A percentile compares a stretch with the other conserved stretches of the same genome.
Evolutionary conservation across 495 filamentous ascomycete genomes (phyloP).

Genomic region (Cercophora newfieldiana): DNA sequence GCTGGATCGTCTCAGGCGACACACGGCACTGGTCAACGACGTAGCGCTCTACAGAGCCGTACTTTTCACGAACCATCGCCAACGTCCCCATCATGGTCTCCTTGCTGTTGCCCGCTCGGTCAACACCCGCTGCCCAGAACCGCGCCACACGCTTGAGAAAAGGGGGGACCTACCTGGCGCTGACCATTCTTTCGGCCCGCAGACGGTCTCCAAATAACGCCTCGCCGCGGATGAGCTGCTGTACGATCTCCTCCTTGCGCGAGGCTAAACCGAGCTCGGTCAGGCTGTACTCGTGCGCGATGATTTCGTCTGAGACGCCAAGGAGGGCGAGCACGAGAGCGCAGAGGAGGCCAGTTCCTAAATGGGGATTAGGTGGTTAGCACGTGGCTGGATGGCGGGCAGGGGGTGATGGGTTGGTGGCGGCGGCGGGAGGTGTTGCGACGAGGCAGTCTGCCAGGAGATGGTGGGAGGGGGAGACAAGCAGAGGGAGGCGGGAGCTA

Average conservation of each 20-base stretch:
- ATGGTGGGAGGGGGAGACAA: background rate
- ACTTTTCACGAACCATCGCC: slow-evolving; percentile 49
- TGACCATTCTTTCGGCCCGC: slow-evolving; percentile 53
- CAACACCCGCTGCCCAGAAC: background rate
- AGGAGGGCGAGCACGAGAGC: slow-evolving; percentile 60
- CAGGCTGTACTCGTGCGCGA: slow-evolving; percentile 63
- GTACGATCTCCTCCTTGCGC: slow-evolving; percentile 45
- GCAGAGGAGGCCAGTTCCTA: slow-evolving; percentile 61
- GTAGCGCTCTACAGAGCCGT: slow-evolving; percentile 59
- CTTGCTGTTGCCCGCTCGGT: slow-evolving; percentile 35
- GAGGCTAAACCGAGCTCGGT: slow-evolving; percentile 55
- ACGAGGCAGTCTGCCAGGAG: background rate
- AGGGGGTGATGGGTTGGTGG: background rate
- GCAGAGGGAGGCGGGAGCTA: slow-evolving; percentile 7
- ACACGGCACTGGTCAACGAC: slow-evolving; percentile 53
- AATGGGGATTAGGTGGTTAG: slow-evolving; percentile 35
- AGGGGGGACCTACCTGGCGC: slow-evolving; percentile 43
- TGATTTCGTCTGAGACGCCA: slow-evolving; percentile 54
- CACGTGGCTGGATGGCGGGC: background rate
- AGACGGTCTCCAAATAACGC: slow-evolving; percentile 44
- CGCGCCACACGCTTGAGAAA: background rate
- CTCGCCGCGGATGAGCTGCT: slow-evolving; percentile 43
- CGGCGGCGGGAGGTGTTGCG: background rate
- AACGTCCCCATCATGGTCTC: slow-evolving; percentile 57
- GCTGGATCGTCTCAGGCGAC: slow-evolving; percentile 49